Evolutionary conservation across 306 rosid genomes (phyloP).

Genomic region (Quillaja saponaria): DNA sequence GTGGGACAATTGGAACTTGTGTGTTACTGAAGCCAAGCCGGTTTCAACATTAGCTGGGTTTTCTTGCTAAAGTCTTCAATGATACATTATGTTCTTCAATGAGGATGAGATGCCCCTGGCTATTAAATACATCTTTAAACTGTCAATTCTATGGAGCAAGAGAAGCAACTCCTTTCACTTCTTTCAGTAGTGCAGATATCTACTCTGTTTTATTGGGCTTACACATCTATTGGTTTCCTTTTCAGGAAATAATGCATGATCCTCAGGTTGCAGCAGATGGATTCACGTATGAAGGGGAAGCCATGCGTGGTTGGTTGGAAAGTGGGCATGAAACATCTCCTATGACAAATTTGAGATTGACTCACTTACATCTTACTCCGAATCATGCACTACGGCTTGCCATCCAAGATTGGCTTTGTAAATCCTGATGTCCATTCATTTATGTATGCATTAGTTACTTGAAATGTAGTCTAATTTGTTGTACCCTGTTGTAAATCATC

Average conservation of each 20-base stretch:
- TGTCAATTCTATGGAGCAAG: no score
- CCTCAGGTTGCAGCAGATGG: conserved; percentile 92
- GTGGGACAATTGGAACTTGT: no score
- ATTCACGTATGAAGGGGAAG: conserved; percentile 93
- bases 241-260: conserved; percentile 93
- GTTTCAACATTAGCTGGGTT: no score
- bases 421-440: conserved; percentile 39
- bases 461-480: conserved; percentile 14
- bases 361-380: conserved; percentile 66
- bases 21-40: no score
- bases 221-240: conserved; percentile 23
- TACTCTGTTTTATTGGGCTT: conserved; percentile 12
- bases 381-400: conserved; percentile 71
- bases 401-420: conserved; percentile 93
- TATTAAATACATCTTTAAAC: no score
- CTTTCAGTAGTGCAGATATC: conserved; percentile 2
- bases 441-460: conserved; percentile 16
- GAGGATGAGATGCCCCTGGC: no score
- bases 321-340: conserved; percentile 80
- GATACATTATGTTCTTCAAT: no score
- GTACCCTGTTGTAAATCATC: conserved; percentile 1
- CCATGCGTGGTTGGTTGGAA: conserved; percentile 72
- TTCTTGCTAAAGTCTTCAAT: no score
- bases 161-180: conserved; percentile 1
- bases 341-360: conserved; percentile 75